Conservation (phyloP, 352 stramenopile genomes). For the Phytophthora citricola region DNA sequence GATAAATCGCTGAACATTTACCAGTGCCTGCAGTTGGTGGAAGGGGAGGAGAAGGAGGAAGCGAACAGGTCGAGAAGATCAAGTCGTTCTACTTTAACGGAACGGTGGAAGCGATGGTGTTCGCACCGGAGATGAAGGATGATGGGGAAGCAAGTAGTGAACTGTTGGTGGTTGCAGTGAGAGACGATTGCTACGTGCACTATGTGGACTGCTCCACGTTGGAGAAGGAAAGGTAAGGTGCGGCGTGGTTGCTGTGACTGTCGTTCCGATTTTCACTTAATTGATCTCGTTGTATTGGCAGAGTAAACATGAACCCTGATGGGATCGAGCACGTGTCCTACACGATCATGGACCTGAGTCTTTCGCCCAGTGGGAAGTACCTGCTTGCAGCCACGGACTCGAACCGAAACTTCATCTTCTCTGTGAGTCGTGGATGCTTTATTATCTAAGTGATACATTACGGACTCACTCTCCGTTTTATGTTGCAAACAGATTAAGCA, state of each 20-base stretch:
- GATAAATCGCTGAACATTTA: constrained; percentile 85
- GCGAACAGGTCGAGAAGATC: constrained; percentile 57
- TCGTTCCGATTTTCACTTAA: not conserved
- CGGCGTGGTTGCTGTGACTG: no score
- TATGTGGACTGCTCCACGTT: constrained; percentile 83
- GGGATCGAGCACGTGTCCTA: constrained; percentile 89
- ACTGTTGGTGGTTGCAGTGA: constrained; percentile 67
- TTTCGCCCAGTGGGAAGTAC: constrained; percentile 80
- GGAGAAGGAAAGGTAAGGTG: constrained; percentile 75
- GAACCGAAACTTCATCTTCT: constrained; percentile 84
- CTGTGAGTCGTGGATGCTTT: constrained; percentile 35
- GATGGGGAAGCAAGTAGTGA: constrained; percentile 28
- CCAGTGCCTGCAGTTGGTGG: constrained; percentile 38
- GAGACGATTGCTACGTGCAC: constrained; percentile 87
- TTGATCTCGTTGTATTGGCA: constrained; percentile 22
- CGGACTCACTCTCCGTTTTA: no score
- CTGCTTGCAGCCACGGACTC: constrained; percentile 82
- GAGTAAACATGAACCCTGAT: constrained; percentile 89
- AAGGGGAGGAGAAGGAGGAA: constrained; percentile 6
- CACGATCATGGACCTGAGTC: constrained; percentile 85
- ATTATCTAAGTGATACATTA: no score
- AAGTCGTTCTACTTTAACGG: constrained; percentile 90
- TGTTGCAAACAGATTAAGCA: constrained; percentile 48
- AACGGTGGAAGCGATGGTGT: constrained; percentile 69
- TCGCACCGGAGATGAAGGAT: constrained; percentile 43